These are phyloP conservation scores for Fremontodendron californicum DNA, from an alignment of 345 rosid species.

Conservation along the genomic window DNA sequence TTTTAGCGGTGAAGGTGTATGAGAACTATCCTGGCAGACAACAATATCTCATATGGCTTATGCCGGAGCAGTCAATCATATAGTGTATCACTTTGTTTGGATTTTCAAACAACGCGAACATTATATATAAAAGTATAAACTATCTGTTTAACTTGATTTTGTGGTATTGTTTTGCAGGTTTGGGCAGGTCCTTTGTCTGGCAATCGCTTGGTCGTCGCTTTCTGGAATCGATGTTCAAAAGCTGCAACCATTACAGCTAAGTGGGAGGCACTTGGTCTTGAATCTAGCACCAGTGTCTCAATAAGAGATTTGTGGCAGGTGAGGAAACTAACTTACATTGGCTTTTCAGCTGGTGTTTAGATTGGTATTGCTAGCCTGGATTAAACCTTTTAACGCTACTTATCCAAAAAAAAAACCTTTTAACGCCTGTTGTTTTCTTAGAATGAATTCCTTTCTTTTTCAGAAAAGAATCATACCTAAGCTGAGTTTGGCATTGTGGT, in stretches of 20 bases:
- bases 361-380: not conserved
- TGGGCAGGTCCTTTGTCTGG: conserved; percentile 94
- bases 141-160: not conserved
- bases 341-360: not conserved
- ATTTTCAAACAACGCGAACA: not conserved
- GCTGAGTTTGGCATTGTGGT: not conserved
- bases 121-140: not conserved
- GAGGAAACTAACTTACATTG: conserved; percentile 14
- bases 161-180: conserved; percentile 39
- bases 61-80: not conserved
- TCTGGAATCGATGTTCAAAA: conserved; percentile 82
- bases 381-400: not conserved
- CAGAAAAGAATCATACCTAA: not conserved
- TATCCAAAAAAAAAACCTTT: too few species aligned
- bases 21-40: not conserved
- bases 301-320: conserved; percentile 93
- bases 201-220: conserved; percentile 63
- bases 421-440: not conserved
- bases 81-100: not conserved
- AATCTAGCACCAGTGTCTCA: conserved; percentile 55
- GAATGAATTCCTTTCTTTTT: not conserved
- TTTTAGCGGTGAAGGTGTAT: not conserved
- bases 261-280: conserved; percentile 75
- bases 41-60: not conserved
- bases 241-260: conserved; percentile 57